Evolutionary conservation across 345 rosid genomes (phyloP), one percentile per base, ranked within the genome.

Genomic region (Conringia planisiliqua): DNA sequence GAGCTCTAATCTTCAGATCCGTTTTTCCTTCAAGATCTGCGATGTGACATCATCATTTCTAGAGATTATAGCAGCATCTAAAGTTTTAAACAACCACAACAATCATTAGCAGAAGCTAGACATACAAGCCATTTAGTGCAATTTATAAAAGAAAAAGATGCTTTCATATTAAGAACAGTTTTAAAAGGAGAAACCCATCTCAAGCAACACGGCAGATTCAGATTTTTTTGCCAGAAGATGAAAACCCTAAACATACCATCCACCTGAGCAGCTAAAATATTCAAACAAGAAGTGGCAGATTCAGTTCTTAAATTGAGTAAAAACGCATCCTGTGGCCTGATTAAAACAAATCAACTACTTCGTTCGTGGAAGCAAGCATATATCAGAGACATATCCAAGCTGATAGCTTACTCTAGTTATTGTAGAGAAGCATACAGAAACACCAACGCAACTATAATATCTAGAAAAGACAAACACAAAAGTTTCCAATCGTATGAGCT

Each of bases 11-110:
- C 85, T 90, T 96, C 69, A 81, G 78, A 83, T 96, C 99, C 6
- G 90, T 87, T 84, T 90, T 96, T 65, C 98, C 99, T 83, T 96
- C 98, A 55, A 84, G 85, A 84, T 96, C 98, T 96, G 83, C 42
- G 62, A 66, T 66, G 51, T 52, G 35, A 52, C 16, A 72, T 48
- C 40, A 71, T 9, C 16, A 66, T 59, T 11, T 22, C 27, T 64
- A 11, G 64, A 44, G 65, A 7, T 70, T 57, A 52, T 27, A 63
- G 26, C 51, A 69, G 71, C 51, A 46, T 20, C 62, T 36, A 30
- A 40, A 39, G 12, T 13, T 48, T 30, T 27, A 68, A 6, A 75
- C 11, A 10, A 42, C 63, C 46, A 50, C 16, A 68, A 68, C 1
- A 6, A 66, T 17, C 68, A 60, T 22, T 8, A 30, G 57, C 47